Evolutionary conservation across 2,329 filamentous ascomycete genomes (phyloP), one percentile per base, ranked within the genome.

Genomic region (Microdochium trichocladiopsis): DNA sequence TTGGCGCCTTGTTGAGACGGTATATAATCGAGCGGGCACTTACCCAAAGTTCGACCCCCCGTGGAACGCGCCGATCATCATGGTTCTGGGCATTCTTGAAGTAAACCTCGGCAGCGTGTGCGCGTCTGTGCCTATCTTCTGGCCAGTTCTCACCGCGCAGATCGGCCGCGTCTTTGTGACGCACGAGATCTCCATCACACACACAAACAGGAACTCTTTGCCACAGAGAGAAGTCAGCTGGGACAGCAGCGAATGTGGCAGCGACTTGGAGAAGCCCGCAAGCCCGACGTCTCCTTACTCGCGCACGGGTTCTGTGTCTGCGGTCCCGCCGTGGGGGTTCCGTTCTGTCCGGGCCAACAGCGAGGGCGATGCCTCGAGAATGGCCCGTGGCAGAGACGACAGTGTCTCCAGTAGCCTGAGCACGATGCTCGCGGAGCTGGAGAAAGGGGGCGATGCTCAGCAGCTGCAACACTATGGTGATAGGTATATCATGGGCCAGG

Each of bases 41-140:
- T 60, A 56, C 49, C 66, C 66, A 5, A 67, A 61, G 1, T 59
- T 65, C 50, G 66, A 69, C 50, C 64, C 64, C 47, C 64, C 63
- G 24, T 69, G 65, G 64, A 68, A 68, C 51, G 63, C 58, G 4
- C 58, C 61, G 3, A 61, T 63, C 51, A 62, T 52, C 23, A 59
- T 63, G 47, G 21, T 59, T 12, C 59, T 62, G 4, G 59, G 57
- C 9, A 52, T 50, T 9, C 45, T 60, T 14, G 60, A 62, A 48
- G 55, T 59, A 14, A 58, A 57, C 47, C 36, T 57, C 25, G 55
- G 59, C 5, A 55, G 52, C 33, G 48, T 64, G 16, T 64, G 61
- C 50, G 61, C 61, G 10, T 62, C 60, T 33, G 56, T 62, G n/a
- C 61, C 61, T 16, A 60, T 64, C 49, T 64, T 64, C 53, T 64